These are phyloP conservation scores for Annulohypoxylon nitens DNA, from an alignment of 495 filamentous ascomycete species.

Conservation along the genomic window DNA sequence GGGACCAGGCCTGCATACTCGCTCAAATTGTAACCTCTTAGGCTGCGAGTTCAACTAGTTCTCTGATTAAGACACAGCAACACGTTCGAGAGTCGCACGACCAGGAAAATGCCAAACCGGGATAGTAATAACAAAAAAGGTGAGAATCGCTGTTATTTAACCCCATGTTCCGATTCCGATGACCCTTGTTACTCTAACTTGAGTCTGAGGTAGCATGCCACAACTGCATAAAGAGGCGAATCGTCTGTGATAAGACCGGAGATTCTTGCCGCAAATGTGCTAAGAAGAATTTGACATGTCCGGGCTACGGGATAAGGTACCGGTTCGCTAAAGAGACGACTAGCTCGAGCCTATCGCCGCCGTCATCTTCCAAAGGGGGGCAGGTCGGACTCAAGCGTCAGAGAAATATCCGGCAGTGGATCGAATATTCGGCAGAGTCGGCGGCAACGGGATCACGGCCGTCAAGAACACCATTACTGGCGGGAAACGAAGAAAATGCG, in stretches of 20 bases:
- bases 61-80: neutral
- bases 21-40: slow-evolving; percentile 5
- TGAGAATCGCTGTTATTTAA: slow-evolving; percentile 3
- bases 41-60: neutral
- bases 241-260: slow-evolving; percentile 32
- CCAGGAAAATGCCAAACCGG: neutral
- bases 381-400: neutral
- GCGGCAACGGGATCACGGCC: neutral
- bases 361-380: neutral
- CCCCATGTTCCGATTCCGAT: neutral
- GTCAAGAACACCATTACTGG: neutral
- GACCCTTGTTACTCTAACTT: slow-evolving; percentile 5
- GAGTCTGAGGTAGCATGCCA: slow-evolving; percentile 22
- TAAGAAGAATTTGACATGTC: slow-evolving; percentile 25
- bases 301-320: slow-evolving; percentile 27
- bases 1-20: neutral
- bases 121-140: slow-evolving; percentile 11
- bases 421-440: slow-evolving; percentile 10
- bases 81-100: neutral
- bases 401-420: slow-evolving; percentile 3
- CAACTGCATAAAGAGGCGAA: slow-evolving; percentile 30
- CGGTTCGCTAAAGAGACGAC: slow-evolving; percentile 27
- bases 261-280: slow-evolving; percentile 24
- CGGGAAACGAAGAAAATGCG: neutral
- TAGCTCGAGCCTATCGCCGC: slow-evolving; percentile 9